These are phyloP conservation scores for Lodderomyces parapsilosis DNA, from an alignment of 1,139 yeast species.

Conservation along the genomic window DNA sequence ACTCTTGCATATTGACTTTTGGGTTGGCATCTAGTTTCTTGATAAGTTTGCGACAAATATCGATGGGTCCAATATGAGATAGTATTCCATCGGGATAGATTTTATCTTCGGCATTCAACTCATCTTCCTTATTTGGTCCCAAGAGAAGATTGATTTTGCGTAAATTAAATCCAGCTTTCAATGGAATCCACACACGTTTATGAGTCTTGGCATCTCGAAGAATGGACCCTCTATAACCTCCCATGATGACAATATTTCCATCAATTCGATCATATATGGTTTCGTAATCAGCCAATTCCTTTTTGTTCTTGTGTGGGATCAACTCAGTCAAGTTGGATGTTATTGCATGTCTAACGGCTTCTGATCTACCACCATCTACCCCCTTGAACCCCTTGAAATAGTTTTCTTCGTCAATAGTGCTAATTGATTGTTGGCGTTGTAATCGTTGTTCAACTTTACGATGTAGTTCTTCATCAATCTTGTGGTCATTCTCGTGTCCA, in stretches of 20 bases:
- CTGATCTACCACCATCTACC: constrained; percentile 62
- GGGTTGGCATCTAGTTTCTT: constrained; percentile 56
- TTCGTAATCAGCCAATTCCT: constrained; percentile 28
- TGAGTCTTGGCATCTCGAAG: constrained; percentile 63
- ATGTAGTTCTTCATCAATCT: constrained; percentile 17
- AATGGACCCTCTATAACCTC: constrained; percentile 89
- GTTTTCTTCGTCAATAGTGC: constrained; percentile 63
- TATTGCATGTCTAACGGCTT: constrained; percentile 67
- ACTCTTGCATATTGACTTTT: constrained; percentile 63
- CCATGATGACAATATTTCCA: constrained; percentile 78
- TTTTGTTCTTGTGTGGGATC: constrained; percentile 30
- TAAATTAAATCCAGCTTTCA: constrained; percentile 79
- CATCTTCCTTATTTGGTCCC: constrained; percentile 72
- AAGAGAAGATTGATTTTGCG: constrained; percentile 65
- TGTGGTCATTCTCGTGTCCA: constrained; percentile 15
- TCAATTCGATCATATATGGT: constrained; percentile 45
- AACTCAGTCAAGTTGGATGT: constrained; percentile 41
- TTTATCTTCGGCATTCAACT: constrained; percentile 44
- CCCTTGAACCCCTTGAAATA: constrained; percentile 56
- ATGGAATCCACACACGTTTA: constrained; percentile 80
- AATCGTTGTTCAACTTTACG: constrained; percentile 46
- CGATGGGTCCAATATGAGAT: constrained; percentile 85
- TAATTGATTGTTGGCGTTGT: constrained; percentile 55
- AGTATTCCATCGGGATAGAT: constrained; percentile 77
- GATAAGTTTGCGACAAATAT: constrained; percentile 63